Conservation (phyloP, 1,284 basidiomycete species). For the Xanthoconium separans region DNA sequence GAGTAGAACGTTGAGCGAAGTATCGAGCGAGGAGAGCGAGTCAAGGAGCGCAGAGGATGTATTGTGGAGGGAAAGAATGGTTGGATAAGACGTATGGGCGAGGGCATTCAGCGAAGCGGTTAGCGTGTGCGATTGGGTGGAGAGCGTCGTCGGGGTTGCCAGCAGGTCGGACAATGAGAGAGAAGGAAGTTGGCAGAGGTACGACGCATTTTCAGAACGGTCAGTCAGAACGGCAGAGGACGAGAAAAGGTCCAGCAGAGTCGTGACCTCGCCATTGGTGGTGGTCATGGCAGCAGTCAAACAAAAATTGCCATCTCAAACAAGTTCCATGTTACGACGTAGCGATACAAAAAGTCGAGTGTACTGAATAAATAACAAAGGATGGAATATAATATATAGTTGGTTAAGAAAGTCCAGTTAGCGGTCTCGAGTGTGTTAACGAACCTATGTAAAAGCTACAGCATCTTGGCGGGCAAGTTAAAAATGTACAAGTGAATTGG, state of each 20-base stretch:
- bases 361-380: not conserved
- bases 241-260: constrained; percentile 28
- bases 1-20: constrained; percentile 67
- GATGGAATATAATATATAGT: constrained; percentile 6
- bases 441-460: constrained; percentile 20
- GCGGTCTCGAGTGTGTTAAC: not conserved
- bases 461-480: constrained; percentile 6
- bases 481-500: not conserved
- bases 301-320: not conserved
- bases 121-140: constrained; percentile 79
- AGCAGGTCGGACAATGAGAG: constrained; percentile 66
- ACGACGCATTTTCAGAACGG: constrained; percentile 40
- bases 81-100: constrained; percentile 85
- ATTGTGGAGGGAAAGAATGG: constrained; percentile 80
- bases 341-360: constrained; percentile 17
- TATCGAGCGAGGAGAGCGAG: constrained; percentile 62
- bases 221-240: constrained; percentile 15
- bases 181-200: constrained; percentile 64
- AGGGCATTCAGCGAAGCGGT: constrained; percentile 85
- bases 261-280: constrained; percentile 21
- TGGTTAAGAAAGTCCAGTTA: not conserved
- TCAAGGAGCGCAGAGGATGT: constrained; percentile 67
- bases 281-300: constrained; percentile 17
- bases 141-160: constrained; percentile 69
- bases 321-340: not conserved